Evolutionary conservation across 2,329 filamentous ascomycete species (phyloP), one percentile per base, ranked within the genome.

Genomic region (Curvularia lunata): DNA sequence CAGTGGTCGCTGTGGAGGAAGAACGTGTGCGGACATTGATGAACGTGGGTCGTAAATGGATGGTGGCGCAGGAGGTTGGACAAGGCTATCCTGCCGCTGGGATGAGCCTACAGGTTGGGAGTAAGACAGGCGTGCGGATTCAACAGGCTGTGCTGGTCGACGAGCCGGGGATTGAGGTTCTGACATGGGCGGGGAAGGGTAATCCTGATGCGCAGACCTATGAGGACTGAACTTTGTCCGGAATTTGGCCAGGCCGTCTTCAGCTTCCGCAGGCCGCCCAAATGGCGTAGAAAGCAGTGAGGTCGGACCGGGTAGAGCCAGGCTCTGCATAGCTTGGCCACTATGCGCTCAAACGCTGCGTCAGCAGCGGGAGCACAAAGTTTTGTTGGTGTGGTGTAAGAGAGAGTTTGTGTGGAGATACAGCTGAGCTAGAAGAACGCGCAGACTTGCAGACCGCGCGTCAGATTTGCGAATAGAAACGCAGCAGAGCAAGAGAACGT

Each of bases 151-250:
- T 64, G 73, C 71, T 69, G 67, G 64, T 60, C 73, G 75, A 63
- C 71, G 71, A 58, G 70, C 65, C 63, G 80, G 78, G 59, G 80
- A 81, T 56, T 79, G 78, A 66, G 80, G 76, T 74, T 78, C 79
- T 75, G 81, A 82, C 81, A 83, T 83, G 73, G 80, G 80, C 72
- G 80, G 80, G 67, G 80, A 82, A 58, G 79, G 80, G 71, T 82
- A 82, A 65, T 70, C 69, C 62, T 72, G 65, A 52, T 70, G 70
- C 64, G 73, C 71, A 73, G 73, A 59, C 68, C 70, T 62, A 55
- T 53, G 65, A 58, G 73, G 72, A 70, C 74, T 74, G 71, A 75
- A 72, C 64, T 74, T 70, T 47, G 67, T 59, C 41, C 69, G 68
- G 37, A 71, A 66, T 52, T 74, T 75, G 59, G 64, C 68, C 70